Base-by-base conservation (phyloP, 805 yeast genomes). In the Candida manassasensis region DNA sequence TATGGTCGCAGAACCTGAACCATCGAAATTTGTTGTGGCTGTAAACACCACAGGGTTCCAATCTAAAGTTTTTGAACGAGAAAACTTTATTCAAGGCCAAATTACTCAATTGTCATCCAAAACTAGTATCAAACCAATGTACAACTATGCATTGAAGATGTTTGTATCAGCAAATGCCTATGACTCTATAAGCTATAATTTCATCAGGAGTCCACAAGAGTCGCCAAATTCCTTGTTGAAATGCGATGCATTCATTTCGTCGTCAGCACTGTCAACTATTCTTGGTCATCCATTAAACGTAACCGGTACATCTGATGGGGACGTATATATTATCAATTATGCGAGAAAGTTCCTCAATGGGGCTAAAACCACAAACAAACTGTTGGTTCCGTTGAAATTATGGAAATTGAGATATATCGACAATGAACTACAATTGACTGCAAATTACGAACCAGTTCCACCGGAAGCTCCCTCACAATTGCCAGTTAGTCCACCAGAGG, bases 401-500 rank as follows among this genome's bases (percentile, higher is more conserved):
- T 60, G 67, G 70, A 55, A 59, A 17, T 37, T 51, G 13, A 32
- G 32, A 13, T 35, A 36, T 18, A 39, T 38, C n/a, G 41, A 40
- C 7, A 30, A 45, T 25, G 24, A 32, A 10, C 29, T 57, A 11
- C 41, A 39, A 5, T 40, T 63, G 6, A 36, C 50, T 34, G 59
- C 61, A 17, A 55, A 54, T 44, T 59, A 55, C 34, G 54, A 48
- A 19, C 51, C 52, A 21, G 51, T 57, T 6, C 45, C 62, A 1
- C 48, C 61, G 4, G 70, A 63, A 15, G 44, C 38, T 43, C 18
- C 55, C 38, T 40, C 61, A 41, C 44, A 56, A 38, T 42, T 44
- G 4, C 48, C 61, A 10, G 45, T 72, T 4, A 68, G 68, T 34
- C 79, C 85, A 1, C 65, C 71, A 3, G 71, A 73, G 10, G 67